phyloP scores from a whole-genome alignment of 805 yeast species.

The Hyphopichia homilentoma region DNA sequence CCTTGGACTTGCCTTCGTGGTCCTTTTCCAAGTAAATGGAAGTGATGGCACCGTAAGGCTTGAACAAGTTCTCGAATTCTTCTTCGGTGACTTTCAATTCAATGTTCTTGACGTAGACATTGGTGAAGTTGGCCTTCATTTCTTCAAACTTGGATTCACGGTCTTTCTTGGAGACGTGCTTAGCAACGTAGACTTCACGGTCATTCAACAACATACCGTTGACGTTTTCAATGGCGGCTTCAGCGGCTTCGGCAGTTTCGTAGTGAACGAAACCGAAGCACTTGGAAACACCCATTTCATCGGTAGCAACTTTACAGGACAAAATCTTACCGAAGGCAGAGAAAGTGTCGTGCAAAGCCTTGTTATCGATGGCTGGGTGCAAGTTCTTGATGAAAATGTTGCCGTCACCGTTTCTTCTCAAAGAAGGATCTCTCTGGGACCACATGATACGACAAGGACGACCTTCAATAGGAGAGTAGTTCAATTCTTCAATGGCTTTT shows the following conservation, averaged over 20 bases:
- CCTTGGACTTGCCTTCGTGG: slow-evolving; percentile 84
- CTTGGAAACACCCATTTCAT: slow-evolving; percentile 84
- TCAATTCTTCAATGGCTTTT: slow-evolving; percentile 90
- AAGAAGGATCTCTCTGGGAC: slow-evolving; percentile 98
- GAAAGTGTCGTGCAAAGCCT: slow-evolving; percentile 97
- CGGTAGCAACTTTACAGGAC: slow-evolving; percentile 96
- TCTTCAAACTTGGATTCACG: slow-evolving; percentile 91
- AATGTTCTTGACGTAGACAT: slow-evolving; percentile 91
- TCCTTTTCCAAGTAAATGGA: slow-evolving; percentile 79
- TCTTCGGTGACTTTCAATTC: slow-evolving; percentile 65
- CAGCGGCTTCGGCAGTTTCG: slow-evolving; percentile 88
- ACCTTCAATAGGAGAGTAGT: slow-evolving; percentile 91
- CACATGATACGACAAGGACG: slow-evolving; percentile 99
- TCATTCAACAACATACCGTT: slow-evolving; percentile 98
- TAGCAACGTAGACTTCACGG: slow-evolving; percentile 92
- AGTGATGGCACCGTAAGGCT: slow-evolving; percentile 73
- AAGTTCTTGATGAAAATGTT: slow-evolving; percentile 97
- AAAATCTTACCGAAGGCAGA: slow-evolving; percentile 93
- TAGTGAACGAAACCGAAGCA: slow-evolving; percentile 98
- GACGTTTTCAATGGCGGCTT: slow-evolving; percentile 92
- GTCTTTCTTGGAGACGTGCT: slow-evolving; percentile 87
- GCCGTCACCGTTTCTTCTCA: slow-evolving; percentile 93
- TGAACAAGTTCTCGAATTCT: slow-evolving; percentile 69
- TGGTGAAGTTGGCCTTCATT: slow-evolving; percentile 90
- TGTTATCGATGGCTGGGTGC: slow-evolving; percentile 97